Evolutionary conservation across 495 filamentous ascomycete species (phyloP).

Genomic region (Friedmanniomyces simplex): DNA sequence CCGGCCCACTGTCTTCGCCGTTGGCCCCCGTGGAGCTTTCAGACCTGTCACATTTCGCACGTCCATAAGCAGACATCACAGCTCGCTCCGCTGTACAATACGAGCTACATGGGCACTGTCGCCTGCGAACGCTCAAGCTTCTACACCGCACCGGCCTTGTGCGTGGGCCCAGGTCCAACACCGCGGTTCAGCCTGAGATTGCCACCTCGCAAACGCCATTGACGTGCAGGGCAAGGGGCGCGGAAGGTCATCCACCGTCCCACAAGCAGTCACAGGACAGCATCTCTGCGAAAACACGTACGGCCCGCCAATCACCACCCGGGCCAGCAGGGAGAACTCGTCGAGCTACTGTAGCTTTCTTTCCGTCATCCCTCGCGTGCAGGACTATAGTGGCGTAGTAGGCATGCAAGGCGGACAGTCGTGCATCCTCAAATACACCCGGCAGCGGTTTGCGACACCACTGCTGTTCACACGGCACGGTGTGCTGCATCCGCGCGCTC

Average conservation of each 20-base stretch:
- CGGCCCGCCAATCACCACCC: too few relatives aligned
- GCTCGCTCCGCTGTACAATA: too few relatives aligned
- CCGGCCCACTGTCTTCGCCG: background rate
- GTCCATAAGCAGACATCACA: background rate
- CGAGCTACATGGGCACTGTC: too few relatives aligned
- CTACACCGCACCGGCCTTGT: background rate
- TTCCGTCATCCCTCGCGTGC: background rate
- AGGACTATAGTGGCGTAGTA: background rate
- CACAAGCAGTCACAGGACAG: background rate
- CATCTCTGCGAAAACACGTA: background rate
- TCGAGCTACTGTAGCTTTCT: background rate
- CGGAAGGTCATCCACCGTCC: background rate
- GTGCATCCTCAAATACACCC: background rate
- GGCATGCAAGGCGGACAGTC: background rate
- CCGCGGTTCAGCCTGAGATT: background rate
- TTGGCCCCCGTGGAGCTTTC: background rate
- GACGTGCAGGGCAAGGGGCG: background rate
- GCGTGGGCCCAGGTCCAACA: background rate
- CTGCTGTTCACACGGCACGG: too few relatives aligned
- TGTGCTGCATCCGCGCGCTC: background rate
- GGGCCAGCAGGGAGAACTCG: background rate
- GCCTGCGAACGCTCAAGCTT: background rate
- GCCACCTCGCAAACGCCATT: background rate
- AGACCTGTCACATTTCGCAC: background rate
- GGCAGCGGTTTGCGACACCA: too few relatives aligned